Evolutionary conservation across 2,329 filamentous ascomycete genomes (phyloP), one percentile per base, ranked within the genome.

Genomic region (Fusarium chaquense): DNA sequence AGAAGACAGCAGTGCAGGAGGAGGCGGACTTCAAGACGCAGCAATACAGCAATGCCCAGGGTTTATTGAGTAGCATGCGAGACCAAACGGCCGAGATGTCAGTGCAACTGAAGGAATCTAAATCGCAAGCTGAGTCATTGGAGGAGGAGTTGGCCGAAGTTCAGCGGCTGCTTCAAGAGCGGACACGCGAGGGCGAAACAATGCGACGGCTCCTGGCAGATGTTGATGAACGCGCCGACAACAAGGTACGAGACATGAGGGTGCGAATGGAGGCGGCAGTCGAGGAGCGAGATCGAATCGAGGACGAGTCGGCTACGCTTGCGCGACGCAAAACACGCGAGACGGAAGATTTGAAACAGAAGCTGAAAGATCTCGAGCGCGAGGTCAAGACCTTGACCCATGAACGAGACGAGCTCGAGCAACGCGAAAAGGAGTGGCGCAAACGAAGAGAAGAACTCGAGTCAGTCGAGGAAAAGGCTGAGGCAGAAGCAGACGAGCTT

Each of bases 71-170:
- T 74, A 97, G 93, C 77, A 96, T 98, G 93, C 92, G 94, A 65
- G 94, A 98, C 74, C 94, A 98, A 81, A 91, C 91, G 1, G 88
- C 92, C 2, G 96, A 99, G 81, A 87, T 98, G 75, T 90, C 90
- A 7, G 91, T 93, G 70, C 96, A 98, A 81, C 91, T 98, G 80
- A 97, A 96, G 79, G 96, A 99, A 80, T 89, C 92, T 1, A 90
- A 92, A 65, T 89, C 91, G 51, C 90, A 93, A 70, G 91, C 90
- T 40, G 94, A 98, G 75, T 92, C 90, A 61, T 83, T 98, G 1
- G 95, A 98, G 76, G 96, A 99, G 80, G 96, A 99, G 78, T 85
- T 98, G 2, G 89, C 89, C 2, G 96, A 99, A 79, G 91, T 94
- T 5, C 94, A 97, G 77, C 89, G 93, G 61, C 87, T 98, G 65